Evolutionary conservation across 495 filamentous ascomycete genomes (phyloP), one percentile per base, ranked within the genome.

Genomic region (Letharia lupina): DNA sequence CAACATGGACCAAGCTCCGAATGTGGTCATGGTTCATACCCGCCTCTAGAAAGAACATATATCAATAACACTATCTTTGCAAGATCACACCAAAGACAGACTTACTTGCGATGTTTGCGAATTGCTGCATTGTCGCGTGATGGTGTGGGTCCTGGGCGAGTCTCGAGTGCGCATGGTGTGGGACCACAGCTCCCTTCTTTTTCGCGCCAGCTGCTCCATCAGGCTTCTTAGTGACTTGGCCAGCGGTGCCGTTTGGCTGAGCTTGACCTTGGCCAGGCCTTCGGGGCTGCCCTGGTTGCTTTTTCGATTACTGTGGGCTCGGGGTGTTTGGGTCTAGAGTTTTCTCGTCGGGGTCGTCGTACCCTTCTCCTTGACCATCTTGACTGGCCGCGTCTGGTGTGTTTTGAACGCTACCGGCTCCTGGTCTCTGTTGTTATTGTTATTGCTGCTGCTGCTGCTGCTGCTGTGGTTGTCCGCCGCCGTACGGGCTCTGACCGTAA

Each of bases 1-100:
- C 48, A 66, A 35, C 60, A 47, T 68, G 54, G 58, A 62, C 47
- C 66, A 73, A 69, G 52, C 42, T 47, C 16, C 62, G 48, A 37
- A 50, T 35, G 20, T 60, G 41, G 41, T 64, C 62, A 11, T 35
- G 56, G 28, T 40, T 59, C 56, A 35, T 35, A 35, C 56, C 39
- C 4, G 40, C 40, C 33, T 56, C 62, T 50, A 50, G 23, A 39
- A 61, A 44, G 63, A 68, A 65, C 37, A 64, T 31, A 16, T 11
- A 59, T 59, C 3, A 35, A 15, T 18, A 8, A 28, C n/a, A 28
- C 23, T 13, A 13, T 28, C 4, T 31, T 23, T 5, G 0, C n/a
- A 52, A 52, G 13, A 44, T 4, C 4, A 15, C 33, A 42, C 23
- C 4, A 39, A 13, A 20, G n/a, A n/a, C 2, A 40, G 35, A 42